A percentile compares a stretch with the other conserved stretches of the same genome.
Evolutionary conservation across 139 green algal genomes (phyloP).

Genomic region (Spirogloea muscicola): DNA sequence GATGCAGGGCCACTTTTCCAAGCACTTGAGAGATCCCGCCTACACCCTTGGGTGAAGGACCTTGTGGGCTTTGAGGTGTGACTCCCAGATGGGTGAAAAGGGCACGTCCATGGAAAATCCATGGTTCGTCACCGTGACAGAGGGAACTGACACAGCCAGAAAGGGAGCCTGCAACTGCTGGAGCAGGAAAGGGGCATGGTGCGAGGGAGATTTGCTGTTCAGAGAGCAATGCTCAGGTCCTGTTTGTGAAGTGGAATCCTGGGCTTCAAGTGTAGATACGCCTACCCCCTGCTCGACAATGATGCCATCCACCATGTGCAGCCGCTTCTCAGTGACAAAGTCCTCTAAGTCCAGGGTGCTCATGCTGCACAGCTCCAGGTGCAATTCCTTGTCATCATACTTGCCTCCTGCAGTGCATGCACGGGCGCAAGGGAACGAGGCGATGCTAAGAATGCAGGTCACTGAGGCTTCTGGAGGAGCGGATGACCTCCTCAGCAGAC

Average conservation of each 20-base stretch:
- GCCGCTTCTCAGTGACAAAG: constrained; percentile 17
- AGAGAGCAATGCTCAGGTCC: neutral
- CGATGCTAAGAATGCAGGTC: too few species aligned
- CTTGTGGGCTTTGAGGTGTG: too few species aligned
- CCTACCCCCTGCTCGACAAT: neutral
- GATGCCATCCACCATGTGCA: constrained; percentile 21
- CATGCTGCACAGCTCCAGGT: neutral
- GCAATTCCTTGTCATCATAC: neutral
- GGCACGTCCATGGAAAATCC: too few species aligned
- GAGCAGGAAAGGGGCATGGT: neutral
- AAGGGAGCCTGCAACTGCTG: too few species aligned
- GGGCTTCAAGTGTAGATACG: neutral
- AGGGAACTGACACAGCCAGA: too few species aligned
- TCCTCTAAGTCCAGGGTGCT: constrained; percentile 7
- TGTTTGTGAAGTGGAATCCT: constrained; percentile 6
- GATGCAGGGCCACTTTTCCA: too few species aligned
- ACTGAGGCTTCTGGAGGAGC: too few species aligned
- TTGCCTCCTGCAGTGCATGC: neutral
- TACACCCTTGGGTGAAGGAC: too few species aligned
- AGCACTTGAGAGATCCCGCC: too few species aligned
- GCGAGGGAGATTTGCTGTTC: neutral
- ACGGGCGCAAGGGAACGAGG: too few species aligned
- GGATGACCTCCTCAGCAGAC: neutral
- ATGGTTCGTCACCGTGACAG: too few species aligned
- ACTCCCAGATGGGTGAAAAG: too few species aligned